A percentile compares a stretch with the other conserved stretches of the same genome.
These are phyloP conservation scores for Jimgerdemannia lactiflua DNA, from an alignment of 192 early-diverging fungal species.

Conservation along the genomic window DNA sequence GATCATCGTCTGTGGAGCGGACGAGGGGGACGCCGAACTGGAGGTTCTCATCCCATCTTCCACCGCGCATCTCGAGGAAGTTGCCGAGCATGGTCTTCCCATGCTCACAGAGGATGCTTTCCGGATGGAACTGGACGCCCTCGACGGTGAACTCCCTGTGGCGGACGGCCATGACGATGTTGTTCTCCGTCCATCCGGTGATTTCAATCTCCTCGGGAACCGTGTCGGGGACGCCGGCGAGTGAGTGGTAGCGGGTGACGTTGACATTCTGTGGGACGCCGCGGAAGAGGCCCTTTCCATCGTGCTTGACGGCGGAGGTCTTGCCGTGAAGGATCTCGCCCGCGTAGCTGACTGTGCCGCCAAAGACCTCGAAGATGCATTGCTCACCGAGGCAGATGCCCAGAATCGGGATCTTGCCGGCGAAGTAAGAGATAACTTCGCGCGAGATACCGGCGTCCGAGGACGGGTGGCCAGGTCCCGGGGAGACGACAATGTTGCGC, in stretches of 20 bases:
- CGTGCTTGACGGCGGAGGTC: slow-evolving; percentile 87
- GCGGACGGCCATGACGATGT: slow-evolving; percentile 93
- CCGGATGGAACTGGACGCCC: slow-evolving; percentile 98
- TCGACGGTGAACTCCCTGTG: slow-evolving; percentile 89
- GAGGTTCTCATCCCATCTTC: slow-evolving; percentile 78
- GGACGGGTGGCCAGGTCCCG: slow-evolving; percentile 94
- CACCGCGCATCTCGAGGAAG: slow-evolving; percentile 86
- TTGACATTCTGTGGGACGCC: slow-evolving; percentile 82
- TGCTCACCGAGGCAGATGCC: slow-evolving; percentile 98
- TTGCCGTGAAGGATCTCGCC: slow-evolving; percentile 99
- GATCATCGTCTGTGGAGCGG: background rate
- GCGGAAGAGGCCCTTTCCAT: slow-evolving; percentile 84
- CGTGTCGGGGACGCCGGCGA: slow-evolving; percentile 82
- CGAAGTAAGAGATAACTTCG: slow-evolving; percentile 81
- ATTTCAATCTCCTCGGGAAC: slow-evolving; percentile 82
- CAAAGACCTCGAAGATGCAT: slow-evolving; percentile 96
- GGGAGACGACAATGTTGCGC: slow-evolving; percentile 93
- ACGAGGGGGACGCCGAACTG: slow-evolving; percentile 31
- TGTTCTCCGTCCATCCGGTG: slow-evolving; percentile 80
- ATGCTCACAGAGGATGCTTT: slow-evolving; percentile 93
- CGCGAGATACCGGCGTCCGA: slow-evolving; percentile 89
- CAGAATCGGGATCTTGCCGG: slow-evolving; percentile 93
- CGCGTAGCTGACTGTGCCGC: slow-evolving; percentile 87
- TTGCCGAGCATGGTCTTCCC: slow-evolving; percentile 87
- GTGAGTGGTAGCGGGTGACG: slow-evolving; percentile 95